These are phyloP conservation scores for Scedosporium boydii DNA, from an alignment of 2,329 filamentous ascomycete species.

Conservation along the genomic window DNA sequence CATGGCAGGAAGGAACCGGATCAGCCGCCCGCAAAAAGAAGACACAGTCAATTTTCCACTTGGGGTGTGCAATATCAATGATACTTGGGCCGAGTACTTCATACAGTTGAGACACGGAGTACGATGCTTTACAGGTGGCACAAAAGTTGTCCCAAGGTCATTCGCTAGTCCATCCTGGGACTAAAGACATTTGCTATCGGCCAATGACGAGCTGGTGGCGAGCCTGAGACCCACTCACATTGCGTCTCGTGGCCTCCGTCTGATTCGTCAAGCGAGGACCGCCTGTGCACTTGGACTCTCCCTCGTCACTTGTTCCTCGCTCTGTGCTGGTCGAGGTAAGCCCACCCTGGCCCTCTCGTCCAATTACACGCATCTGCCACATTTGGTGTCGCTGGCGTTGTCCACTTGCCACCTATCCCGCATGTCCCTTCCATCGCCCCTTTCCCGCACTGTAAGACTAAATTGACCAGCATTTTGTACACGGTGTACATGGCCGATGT, in stretches of 20 bases:
- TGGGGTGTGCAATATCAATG: too few relatives aligned
- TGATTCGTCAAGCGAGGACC: conserved; percentile 2
- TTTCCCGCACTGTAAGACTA: background rate
- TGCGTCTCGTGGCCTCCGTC: conserved; percentile 1
- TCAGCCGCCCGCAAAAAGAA: background rate
- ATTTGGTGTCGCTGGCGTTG: background rate
- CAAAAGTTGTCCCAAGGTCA: conserved; percentile 1
- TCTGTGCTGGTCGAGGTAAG: background rate
- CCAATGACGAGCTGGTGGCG: background rate
- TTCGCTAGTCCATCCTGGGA: conserved; percentile 3
- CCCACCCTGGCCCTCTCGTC: background rate
- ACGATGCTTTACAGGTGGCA: background rate
- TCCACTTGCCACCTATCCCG: conserved; percentile 4
- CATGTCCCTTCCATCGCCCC: background rate
- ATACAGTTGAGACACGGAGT: background rate
- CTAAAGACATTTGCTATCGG: background rate
- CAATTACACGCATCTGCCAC: background rate
- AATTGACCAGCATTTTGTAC: too few relatives aligned
- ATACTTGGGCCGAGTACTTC: too few relatives aligned
- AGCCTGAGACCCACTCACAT: conserved; percentile 2
- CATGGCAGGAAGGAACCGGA: background rate
- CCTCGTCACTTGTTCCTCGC: background rate
- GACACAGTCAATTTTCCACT: background rate
- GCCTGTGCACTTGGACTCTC: conserved; percentile 1
- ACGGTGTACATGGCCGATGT: background rate